Evolutionary conservation across 768 basidiomycete species (phyloP).

Genomic region (Crucibulum laeve): DNA sequence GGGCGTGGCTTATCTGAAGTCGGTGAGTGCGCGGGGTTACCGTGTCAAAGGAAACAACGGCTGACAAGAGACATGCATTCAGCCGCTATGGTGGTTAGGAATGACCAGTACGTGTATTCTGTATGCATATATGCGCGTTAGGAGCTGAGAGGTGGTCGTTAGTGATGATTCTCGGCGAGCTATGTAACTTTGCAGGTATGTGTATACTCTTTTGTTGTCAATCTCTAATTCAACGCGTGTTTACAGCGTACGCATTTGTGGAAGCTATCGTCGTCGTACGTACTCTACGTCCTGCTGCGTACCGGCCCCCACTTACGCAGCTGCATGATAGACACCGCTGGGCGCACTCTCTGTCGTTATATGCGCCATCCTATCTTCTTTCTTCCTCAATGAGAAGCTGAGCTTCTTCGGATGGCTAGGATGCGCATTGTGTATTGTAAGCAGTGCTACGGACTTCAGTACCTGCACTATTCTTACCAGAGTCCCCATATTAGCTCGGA

Average conservation of each 20-base stretch:
- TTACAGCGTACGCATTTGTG: slow-evolving; percentile 78
- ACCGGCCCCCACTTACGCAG: background rate
- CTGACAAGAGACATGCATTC: slow-evolving; percentile 10
- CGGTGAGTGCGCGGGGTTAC: slow-evolving; percentile 42
- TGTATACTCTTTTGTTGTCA: slow-evolving; percentile 16
- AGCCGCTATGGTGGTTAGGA: slow-evolving; percentile 92
- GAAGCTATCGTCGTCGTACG: slow-evolving; percentile 89
- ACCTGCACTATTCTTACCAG: background rate
- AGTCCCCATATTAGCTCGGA: slow-evolving; percentile 49
- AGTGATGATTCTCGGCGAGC: slow-evolving; percentile 92
- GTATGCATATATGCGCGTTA: background rate
- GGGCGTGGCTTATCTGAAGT: slow-evolving; percentile 94
- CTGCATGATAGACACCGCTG: slow-evolving; percentile 68
- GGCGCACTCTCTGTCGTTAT: slow-evolving; percentile 96
- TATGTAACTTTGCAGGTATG: slow-evolving; percentile 82
- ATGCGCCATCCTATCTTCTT: slow-evolving; percentile 87
- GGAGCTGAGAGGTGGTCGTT: slow-evolving; percentile 6
- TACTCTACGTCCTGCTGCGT: slow-evolving; percentile 6
- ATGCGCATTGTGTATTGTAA: slow-evolving; percentile 84
- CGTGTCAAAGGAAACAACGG: slow-evolving; percentile 2
- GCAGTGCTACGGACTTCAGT: slow-evolving; percentile 19
- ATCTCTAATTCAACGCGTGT: slow-evolving; percentile 9
- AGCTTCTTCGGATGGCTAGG: slow-evolving; percentile 98
- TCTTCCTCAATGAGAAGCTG: slow-evolving; percentile 90
- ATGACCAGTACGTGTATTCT: slow-evolving; percentile 66